Percentiles rank a stretch among this genome's conserved stretches.
phyloP scores from a whole-genome alignment of 2,329 filamentous ascomycete genomes.

The Aspergillus ibericus region DNA sequence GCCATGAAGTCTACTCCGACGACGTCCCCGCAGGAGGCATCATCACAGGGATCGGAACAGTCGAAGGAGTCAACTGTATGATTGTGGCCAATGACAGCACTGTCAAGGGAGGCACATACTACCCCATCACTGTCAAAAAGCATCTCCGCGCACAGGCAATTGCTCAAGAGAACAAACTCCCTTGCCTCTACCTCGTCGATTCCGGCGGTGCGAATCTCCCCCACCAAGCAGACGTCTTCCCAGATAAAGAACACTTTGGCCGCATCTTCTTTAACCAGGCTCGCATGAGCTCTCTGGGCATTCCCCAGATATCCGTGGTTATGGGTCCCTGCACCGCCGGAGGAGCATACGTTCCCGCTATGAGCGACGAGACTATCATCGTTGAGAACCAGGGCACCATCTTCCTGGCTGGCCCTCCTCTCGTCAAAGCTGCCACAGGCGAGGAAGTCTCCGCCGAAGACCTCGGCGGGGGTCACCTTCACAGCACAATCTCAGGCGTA shows the following conservation, averaged over 20 bases:
- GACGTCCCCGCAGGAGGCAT: slow-evolving; percentile 89
- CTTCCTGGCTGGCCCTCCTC: slow-evolving; percentile 88
- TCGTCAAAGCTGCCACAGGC: slow-evolving; percentile 94
- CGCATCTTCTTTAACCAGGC: slow-evolving; percentile 99
- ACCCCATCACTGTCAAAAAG: slow-evolving; percentile 96
- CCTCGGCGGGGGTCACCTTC: slow-evolving; percentile 83
- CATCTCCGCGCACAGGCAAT: slow-evolving; percentile 89
- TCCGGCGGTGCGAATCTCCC: slow-evolving; percentile 94
- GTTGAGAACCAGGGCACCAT: slow-evolving; percentile 95
- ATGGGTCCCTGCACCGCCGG: slow-evolving; percentile 98
- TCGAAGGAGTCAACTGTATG: slow-evolving; percentile 88
- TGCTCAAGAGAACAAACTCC: slow-evolving; percentile 78
- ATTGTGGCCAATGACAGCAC: slow-evolving; percentile 96
- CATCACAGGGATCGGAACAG: slow-evolving; percentile 85
- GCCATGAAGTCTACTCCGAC: slow-evolving; percentile 81
- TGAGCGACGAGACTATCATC: slow-evolving; percentile 98
- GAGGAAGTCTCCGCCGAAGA: slow-evolving; percentile 90
- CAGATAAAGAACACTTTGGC: slow-evolving; percentile 90
- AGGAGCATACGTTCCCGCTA: slow-evolving; percentile 92
- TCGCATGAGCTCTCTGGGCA: slow-evolving; percentile 81
- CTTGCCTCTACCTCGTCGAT: slow-evolving; percentile 94
- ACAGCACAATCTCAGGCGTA: slow-evolving; percentile 87
- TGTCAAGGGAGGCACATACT: slow-evolving; percentile 96
- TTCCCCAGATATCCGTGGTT: slow-evolving; percentile 90
- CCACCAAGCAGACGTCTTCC: slow-evolving; percentile 93